A percentile compares a stretch with the other conserved stretches of the same genome.
phyloP scores from a whole-genome alignment of 352 stramenopile species.

The Phytopythium chamaehyphon region DNA sequence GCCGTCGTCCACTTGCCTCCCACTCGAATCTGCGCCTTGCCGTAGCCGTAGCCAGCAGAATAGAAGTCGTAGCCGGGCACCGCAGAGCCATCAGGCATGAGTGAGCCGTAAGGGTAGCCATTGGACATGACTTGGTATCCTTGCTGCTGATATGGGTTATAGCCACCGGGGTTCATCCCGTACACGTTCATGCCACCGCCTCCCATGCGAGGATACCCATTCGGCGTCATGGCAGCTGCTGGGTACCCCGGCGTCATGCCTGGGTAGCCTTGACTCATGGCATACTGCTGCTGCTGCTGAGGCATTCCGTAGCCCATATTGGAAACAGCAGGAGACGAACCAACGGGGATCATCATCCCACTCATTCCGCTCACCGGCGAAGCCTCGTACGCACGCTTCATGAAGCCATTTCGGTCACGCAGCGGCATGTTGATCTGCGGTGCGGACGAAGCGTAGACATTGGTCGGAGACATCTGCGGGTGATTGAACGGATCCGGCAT shows the following conservation, averaged over 20 bases:
- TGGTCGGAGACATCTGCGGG: slow-evolving; percentile 25
- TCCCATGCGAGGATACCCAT: slow-evolving; percentile 7
- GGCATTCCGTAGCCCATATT: slow-evolving; percentile 32
- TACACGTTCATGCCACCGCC: slow-evolving; percentile 25
- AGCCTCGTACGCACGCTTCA: slow-evolving; percentile 40
- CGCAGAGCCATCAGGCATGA: slow-evolving; percentile 6
- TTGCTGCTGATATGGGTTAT: slow-evolving; percentile 39
- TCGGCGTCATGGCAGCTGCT: neutral
- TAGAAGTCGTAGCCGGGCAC: slow-evolving; percentile 58
- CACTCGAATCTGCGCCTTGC: slow-evolving; percentile 40
- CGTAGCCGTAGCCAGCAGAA: slow-evolving; percentile 44
- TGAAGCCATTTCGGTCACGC: slow-evolving; percentile 48
- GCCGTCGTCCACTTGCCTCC: slow-evolving; percentile 66
- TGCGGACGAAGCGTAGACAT: slow-evolving; percentile 20
- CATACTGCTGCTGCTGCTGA: slow-evolving; percentile 4
- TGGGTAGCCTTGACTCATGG: slow-evolving; percentile 12
- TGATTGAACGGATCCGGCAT: slow-evolving; percentile 31
- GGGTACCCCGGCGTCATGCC: slow-evolving; percentile 9
- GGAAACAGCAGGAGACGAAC: slow-evolving; percentile 15
- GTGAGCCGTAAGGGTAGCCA: slow-evolving; percentile 39
- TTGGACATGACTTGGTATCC: slow-evolving; percentile 29
- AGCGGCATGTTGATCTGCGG: slow-evolving; percentile 62
- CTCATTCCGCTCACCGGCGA: slow-evolving; percentile 26
- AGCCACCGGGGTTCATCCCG: slow-evolving; percentile 20
- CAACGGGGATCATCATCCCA: slow-evolving; percentile 15